Evolutionary conservation across 1,284 basidiomycete genomes (phyloP).

Genomic region (Leucoagaricus sp.): DNA sequence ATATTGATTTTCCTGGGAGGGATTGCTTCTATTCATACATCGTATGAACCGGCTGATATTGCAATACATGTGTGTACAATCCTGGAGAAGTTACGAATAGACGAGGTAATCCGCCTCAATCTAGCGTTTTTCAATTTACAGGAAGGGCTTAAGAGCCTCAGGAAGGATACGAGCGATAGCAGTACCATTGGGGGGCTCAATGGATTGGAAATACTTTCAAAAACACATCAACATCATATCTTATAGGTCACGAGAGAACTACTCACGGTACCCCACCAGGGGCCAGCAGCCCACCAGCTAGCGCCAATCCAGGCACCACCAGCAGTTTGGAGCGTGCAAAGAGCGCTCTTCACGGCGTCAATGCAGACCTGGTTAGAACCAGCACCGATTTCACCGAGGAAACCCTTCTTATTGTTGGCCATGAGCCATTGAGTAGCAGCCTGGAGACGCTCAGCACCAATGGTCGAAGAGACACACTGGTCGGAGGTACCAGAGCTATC

Average conservation of each 20-base stretch:
- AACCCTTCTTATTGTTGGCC: conserved; percentile 59
- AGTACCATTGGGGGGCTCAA: conserved; percentile 60
- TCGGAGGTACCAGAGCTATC: conserved; percentile 60
- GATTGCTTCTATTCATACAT: too few relatives aligned
- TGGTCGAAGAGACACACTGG: conserved; percentile 59
- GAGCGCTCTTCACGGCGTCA: conserved; percentile 53
- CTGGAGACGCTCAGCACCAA: conserved; percentile 57
- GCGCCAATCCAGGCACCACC: conserved; percentile 54
- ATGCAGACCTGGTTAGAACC: conserved; percentile 55
- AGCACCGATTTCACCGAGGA: conserved; percentile 65
- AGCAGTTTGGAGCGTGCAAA: conserved; percentile 56
- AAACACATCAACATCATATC: background rate
- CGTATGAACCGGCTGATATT: too few relatives aligned
- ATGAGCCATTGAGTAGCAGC: conserved; percentile 61
- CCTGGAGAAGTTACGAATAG: background rate
- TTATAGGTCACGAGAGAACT: too few relatives aligned
- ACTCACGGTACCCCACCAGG: conserved; percentile 62
- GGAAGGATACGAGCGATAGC: conserved; percentile 55
- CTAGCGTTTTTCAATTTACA: conserved; percentile 33
- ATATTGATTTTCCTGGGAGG: too few relatives aligned
- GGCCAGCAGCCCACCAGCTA: conserved; percentile 62
- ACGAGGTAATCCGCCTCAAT: background rate
- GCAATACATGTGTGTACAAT: background rate
- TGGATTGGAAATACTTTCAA: conserved; percentile 64
- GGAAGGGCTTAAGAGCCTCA: conserved; percentile 56